phyloP scores from a whole-genome alignment of 371 early-diverging fungal genomes.

The Mucor velutinosus region DNA sequence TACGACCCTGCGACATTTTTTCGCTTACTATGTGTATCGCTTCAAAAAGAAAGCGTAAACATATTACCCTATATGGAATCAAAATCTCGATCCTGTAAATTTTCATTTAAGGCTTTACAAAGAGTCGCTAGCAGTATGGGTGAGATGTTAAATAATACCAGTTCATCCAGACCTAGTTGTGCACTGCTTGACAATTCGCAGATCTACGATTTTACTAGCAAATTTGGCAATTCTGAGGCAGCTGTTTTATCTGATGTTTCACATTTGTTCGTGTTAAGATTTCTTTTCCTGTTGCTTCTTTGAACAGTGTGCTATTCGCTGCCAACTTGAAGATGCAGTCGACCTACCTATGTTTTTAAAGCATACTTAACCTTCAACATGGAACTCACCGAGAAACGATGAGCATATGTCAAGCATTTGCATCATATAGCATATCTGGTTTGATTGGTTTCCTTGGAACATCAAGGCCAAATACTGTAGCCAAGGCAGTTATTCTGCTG shows the following conservation, averaged over 20 bases:
- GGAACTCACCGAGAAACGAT: background rate
- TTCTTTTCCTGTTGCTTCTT: background rate
- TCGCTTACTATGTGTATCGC: background rate
- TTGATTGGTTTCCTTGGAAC: background rate
- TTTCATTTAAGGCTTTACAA: background rate
- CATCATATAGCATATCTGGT: background rate
- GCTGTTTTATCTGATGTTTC: background rate
- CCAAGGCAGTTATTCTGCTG: background rate
- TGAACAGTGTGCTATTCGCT: background rate
- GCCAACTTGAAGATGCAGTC: background rate
- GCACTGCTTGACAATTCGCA: background rate
- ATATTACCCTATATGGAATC: constrained; percentile 22
- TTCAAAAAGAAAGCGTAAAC: constrained; percentile 27
- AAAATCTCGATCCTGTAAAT: background rate
- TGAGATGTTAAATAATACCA: background rate
- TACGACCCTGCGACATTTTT: background rate
- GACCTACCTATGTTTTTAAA: background rate
- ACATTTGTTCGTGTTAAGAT: background rate
- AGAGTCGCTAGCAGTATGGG: background rate
- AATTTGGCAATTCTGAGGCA: background rate
- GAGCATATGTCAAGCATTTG: background rate
- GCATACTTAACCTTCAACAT: background rate
- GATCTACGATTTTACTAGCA: background rate
- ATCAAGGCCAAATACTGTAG: background rate
- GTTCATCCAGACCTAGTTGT: background rate